Evolutionary conservation across 345 rosid species (phyloP).

Genomic region (Erucastrum elatum): DNA sequence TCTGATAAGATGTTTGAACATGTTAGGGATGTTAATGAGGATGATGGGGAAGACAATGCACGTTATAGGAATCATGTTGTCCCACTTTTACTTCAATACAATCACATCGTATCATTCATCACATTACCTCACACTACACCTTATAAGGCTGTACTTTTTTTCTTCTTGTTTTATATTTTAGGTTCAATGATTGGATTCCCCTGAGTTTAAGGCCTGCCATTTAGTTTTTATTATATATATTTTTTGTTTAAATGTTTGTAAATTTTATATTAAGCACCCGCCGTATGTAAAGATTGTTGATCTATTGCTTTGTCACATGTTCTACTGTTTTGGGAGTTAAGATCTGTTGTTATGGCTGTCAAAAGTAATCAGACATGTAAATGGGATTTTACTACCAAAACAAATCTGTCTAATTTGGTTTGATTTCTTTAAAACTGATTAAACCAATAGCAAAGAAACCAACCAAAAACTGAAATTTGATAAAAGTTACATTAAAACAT

Average conservation of each 20-base stretch:
- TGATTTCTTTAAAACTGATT: not conserved
- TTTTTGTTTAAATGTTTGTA: slow-evolving; percentile 2
- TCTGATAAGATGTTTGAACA: slow-evolving; percentile 38
- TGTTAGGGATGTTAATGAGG: slow-evolving; percentile 37
- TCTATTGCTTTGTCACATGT: slow-evolving; percentile 2
- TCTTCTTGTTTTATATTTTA: not conserved
- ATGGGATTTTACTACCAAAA: slow-evolving; percentile 16
- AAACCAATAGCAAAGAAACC: not conserved
- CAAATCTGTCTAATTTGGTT: not conserved
- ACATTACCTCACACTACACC: slow-evolving; percentile 11
- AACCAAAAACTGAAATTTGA: not conserved
- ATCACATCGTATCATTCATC: slow-evolving; percentile 29
- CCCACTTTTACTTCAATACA: slow-evolving; percentile 33
- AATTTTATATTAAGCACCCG: not conserved
- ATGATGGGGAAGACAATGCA: slow-evolving; percentile 42
- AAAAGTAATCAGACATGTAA: slow-evolving; percentile 9
- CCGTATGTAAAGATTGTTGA: not conserved
- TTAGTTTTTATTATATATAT: not conserved
- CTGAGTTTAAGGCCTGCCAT: slow-evolving; percentile 30
- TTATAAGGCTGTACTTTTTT: slow-evolving; percentile 36
- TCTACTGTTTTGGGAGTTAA: slow-evolving; percentile 9
- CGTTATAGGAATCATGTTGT: slow-evolving; percentile 38
- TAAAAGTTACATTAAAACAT: not conserved
- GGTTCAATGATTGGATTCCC: slow-evolving; percentile 34
- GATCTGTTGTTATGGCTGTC: not conserved